These are phyloP conservation scores for Lotmaria passim DNA, from an alignment of 208 protist genomes.

Conservation along the genomic window DNA sequence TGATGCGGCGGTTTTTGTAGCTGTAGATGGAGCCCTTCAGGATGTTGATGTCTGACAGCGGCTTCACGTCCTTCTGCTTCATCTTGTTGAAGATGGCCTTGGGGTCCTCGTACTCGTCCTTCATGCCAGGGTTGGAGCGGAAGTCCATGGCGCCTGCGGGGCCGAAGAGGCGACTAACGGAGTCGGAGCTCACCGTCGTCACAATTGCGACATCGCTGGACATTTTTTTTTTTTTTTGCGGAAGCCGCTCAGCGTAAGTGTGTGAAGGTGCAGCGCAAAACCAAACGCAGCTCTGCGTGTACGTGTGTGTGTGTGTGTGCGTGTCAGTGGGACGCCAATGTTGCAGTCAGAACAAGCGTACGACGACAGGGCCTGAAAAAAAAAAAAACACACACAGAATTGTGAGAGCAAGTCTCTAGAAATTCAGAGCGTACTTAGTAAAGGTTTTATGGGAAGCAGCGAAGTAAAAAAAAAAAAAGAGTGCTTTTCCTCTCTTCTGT, in stretches of 20 bases:
- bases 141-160: conserved; percentile 74
- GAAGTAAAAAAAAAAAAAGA: too few relatives aligned
- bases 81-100: conserved; percentile 74
- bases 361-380: too few relatives aligned
- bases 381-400: background rate
- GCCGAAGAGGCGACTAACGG: conserved; percentile 68
- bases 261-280: too few relatives aligned
- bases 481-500: too few relatives aligned
- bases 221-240: conserved; percentile 23
- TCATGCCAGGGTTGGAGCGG: conserved; percentile 64
- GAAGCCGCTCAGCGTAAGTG: too few relatives aligned
- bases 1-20: conserved; percentile 84
- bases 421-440: too few relatives aligned
- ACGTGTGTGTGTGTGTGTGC: background rate
- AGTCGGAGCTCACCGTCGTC: conserved; percentile 78
- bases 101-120: conserved; percentile 55
- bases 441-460: too few relatives aligned
- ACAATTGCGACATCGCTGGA: conserved; percentile 37
- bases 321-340: too few relatives aligned
- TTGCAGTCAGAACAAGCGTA: too few relatives aligned
- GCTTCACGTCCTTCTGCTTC: conserved; percentile 67
- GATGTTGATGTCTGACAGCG: conserved; percentile 68
- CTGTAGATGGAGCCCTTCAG: conserved; percentile 83
- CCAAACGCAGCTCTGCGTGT: background rate
- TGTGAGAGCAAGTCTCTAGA: too few relatives aligned